phyloP scores from a whole-genome alignment of 345 rosid species.

The Acer campestre region DNA sequence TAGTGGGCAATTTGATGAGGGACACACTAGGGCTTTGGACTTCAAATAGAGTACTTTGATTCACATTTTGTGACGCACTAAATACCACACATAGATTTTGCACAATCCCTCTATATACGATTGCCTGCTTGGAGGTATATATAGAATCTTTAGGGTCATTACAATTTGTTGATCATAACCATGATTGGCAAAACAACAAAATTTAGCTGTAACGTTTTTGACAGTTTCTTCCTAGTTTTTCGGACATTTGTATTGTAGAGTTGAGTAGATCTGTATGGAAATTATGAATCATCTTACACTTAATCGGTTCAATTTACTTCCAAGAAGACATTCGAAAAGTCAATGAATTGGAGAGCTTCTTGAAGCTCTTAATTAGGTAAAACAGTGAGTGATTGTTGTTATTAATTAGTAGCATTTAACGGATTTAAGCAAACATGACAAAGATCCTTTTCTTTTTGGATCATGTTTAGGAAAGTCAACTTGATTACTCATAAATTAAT shows the following conservation, averaged over 20 bases:
- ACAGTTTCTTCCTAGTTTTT: background rate
- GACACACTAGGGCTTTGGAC: background rate
- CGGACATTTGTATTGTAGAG: background rate
- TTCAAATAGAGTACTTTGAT: slow-evolving; percentile 17
- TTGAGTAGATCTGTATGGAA: background rate
- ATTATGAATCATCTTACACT: background rate
- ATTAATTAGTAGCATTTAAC: too few species aligned
- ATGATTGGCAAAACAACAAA: background rate
- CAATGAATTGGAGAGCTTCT: background rate
- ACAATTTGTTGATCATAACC: background rate
- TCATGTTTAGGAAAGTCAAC: too few species aligned
- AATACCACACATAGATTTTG: background rate
- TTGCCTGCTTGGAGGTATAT: slow-evolving; percentile 13
- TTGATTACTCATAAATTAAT: too few species aligned
- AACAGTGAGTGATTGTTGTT: background rate
- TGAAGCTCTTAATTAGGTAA: background rate
- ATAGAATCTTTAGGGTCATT: background rate
- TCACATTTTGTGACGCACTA: slow-evolving; percentile 23
- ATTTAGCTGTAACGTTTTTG: background rate
- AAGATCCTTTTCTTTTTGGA: too few species aligned
- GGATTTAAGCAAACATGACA: too few species aligned
- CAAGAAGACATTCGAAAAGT: background rate
- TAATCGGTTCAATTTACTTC: background rate
- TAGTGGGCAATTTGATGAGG: slow-evolving; percentile 1
- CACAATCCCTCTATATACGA: background rate